These are phyloP conservation scores for Pycnococcus provasolii DNA, from an alignment of 139 green algal genomes.

Conservation along the genomic window DNA sequence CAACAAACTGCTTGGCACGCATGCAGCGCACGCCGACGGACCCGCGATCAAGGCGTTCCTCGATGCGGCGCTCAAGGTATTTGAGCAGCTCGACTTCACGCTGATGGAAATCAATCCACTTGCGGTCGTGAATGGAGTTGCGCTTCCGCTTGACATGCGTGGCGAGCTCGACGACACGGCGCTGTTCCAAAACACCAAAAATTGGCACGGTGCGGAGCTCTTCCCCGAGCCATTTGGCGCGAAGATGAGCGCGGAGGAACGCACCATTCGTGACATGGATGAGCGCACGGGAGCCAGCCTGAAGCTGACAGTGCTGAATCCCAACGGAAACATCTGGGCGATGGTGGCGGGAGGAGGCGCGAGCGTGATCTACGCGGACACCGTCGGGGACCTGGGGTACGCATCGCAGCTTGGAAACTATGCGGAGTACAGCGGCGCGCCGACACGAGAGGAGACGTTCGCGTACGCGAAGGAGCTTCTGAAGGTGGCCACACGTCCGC, in stretches of 20 bases:
- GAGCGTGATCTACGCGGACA: conserved; percentile 85
- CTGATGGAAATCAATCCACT: conserved; percentile 94
- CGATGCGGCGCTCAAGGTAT: conserved; percentile 32
- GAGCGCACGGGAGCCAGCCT: conserved; percentile 70
- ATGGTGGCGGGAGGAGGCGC: conserved; percentile 81
- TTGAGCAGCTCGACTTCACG: conserved; percentile 71
- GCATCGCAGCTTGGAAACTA: conserved; percentile 81
- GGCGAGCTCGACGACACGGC: conserved; percentile 88
- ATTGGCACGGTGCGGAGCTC: conserved; percentile 14
- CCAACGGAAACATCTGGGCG: conserved; percentile 75
- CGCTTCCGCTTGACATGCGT: conserved; percentile 63
- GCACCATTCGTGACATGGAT: conserved; percentile 39
- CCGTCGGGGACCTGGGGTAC: conserved; percentile 68
- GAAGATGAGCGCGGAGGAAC: conserved; percentile 56
- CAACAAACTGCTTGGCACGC: too few species aligned
- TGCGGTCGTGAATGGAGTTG: conserved; percentile 53
- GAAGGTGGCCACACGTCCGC: conserved; percentile 25
- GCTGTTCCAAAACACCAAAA: conserved; percentile 54
- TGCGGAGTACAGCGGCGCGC: conserved; percentile 78
- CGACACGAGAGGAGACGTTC: conserved; percentile 53
- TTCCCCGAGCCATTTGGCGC: conserved; percentile 86
- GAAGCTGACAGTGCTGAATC: conserved; percentile 88
- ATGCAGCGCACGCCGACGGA: background rate
- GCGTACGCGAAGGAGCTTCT: conserved; percentile 40
- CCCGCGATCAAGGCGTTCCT: conserved; percentile 60